phyloP scores from a whole-genome alignment of 805 yeast species.

The Kuraishia piskuri region DNA sequence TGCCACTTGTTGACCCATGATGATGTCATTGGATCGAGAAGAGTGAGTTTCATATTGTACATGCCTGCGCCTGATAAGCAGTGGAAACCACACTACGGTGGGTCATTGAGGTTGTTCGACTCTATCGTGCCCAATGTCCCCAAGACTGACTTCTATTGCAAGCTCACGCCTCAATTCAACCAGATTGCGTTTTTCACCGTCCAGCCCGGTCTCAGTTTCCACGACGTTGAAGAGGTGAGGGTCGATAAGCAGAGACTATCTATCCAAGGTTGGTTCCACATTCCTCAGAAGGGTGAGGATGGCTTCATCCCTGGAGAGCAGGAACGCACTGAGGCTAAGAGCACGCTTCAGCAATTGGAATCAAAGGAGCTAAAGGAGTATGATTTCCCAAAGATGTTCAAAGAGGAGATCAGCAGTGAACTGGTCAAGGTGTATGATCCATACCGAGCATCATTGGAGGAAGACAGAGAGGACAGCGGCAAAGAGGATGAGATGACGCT shows the following conservation, averaged over 20 bases:
- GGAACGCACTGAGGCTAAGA: slow-evolving; percentile 61
- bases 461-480: slow-evolving; percentile 21
- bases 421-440: slow-evolving; percentile 1
- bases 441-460: slow-evolving; percentile 16
- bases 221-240: slow-evolving; percentile 95
- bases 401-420: slow-evolving; percentile 15
- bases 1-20: slow-evolving; percentile 94
- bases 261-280: slow-evolving; percentile 98
- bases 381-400: slow-evolving; percentile 66
- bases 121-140: slow-evolving; percentile 89
- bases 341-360: slow-evolving; percentile 75
- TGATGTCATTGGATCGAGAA: slow-evolving; percentile 92
- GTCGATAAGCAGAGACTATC: slow-evolving; percentile 87
- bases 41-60: slow-evolving; percentile 88
- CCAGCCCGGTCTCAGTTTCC: slow-evolving; percentile 94
- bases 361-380: slow-evolving; percentile 67
- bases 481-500: slow-evolving; percentile 17
- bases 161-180: slow-evolving; percentile 86
- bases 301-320: slow-evolving; percentile 82
- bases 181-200: slow-evolving; percentile 94
- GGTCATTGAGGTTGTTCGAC: slow-evolving; percentile 80
- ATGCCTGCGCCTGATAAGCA: slow-evolving; percentile 83
- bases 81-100: slow-evolving; percentile 94
- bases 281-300: slow-evolving; percentile 87
- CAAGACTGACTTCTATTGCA: slow-evolving; percentile 57